Conservation (phyloP, 1,284 basidiomycete species). For the Boletellus sp. region DNA sequence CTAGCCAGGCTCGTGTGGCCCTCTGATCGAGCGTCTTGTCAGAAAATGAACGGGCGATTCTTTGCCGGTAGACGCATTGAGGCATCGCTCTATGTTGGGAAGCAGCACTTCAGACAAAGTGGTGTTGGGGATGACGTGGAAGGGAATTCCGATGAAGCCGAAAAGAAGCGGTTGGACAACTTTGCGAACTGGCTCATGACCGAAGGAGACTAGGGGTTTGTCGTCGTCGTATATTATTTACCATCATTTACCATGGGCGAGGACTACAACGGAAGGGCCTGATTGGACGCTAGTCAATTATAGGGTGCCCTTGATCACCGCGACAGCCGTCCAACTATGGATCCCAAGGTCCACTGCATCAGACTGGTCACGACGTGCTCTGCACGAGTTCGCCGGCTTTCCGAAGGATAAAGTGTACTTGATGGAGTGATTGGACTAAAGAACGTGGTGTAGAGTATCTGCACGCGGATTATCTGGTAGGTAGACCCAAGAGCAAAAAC, state of each 20-base stretch:
- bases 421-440: slow-evolving; percentile 10
- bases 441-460: slow-evolving; percentile 10
- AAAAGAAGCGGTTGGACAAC: slow-evolving; percentile 81
- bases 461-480: neutral
- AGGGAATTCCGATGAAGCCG: slow-evolving; percentile 65
- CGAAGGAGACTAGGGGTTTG: slow-evolving; percentile 55
- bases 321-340: too few species aligned
- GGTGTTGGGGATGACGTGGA: slow-evolving; percentile 57
- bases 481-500: neutral
- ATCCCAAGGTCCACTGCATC: too few species aligned
- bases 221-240: slow-evolving; percentile 6
- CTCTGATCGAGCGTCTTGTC: slow-evolving; percentile 1
- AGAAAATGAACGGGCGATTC: slow-evolving; percentile 96
- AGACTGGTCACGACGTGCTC: too few species aligned
- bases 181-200: slow-evolving; percentile 85
- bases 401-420: too few species aligned
- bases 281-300: too few species aligned
- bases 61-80: slow-evolving; percentile 84
- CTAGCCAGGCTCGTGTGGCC: neutral
- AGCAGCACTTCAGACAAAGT: slow-evolving; percentile 77
- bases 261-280: too few species aligned
- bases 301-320: too few species aligned
- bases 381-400: too few species aligned
- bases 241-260: neutral
- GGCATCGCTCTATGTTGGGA: slow-evolving; percentile 78